These are phyloP conservation scores for Komagataella mondaviorum DNA, from an alignment of 805 yeast species.

Conservation along the genomic window DNA sequence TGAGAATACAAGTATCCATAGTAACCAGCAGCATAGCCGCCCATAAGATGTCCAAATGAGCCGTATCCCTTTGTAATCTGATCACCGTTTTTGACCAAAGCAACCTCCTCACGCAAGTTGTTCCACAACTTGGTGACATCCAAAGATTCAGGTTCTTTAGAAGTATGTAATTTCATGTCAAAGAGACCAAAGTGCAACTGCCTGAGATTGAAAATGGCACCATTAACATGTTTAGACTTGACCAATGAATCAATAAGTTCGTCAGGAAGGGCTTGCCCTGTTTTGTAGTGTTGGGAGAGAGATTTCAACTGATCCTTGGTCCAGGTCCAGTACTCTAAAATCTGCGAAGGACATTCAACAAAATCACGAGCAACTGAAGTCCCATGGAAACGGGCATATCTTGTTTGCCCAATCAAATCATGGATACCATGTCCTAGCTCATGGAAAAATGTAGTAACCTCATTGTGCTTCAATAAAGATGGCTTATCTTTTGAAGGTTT, in stretches of 20 bases:
- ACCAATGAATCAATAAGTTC: constrained; percentile 44
- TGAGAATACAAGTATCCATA: constrained; percentile 81
- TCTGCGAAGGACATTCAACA: constrained; percentile 86
- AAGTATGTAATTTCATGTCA: constrained; percentile 59
- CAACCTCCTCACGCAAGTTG: constrained; percentile 45
- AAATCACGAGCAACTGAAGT: constrained; percentile 73
- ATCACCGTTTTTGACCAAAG: constrained; percentile 43
- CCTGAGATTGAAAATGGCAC: constrained; percentile 56
- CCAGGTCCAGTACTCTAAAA: constrained; percentile 88
- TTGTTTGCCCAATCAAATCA: constrained; percentile 54
- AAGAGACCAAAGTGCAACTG: constrained; percentile 71
- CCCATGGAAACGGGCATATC: constrained; percentile 59
- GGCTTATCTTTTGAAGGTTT: constrained; percentile 61
- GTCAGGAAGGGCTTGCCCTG: constrained; percentile 45
- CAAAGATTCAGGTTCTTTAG: constrained; percentile 25
- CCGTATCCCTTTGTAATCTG: constrained; percentile 51
- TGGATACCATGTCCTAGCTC: constrained; percentile 88
- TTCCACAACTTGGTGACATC: constrained; percentile 54
- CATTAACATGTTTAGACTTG: constrained; percentile 61
- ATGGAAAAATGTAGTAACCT: constrained; percentile 77
- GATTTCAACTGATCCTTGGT: constrained; percentile 40
- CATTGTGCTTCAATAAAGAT: constrained; percentile 61
- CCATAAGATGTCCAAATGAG: constrained; percentile 71
- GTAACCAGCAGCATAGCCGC: constrained; percentile 79
- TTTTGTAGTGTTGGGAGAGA: constrained; percentile 51